Base-by-base conservation (phyloP, 306 rosid species). In the Cicer bijugum region DNA sequence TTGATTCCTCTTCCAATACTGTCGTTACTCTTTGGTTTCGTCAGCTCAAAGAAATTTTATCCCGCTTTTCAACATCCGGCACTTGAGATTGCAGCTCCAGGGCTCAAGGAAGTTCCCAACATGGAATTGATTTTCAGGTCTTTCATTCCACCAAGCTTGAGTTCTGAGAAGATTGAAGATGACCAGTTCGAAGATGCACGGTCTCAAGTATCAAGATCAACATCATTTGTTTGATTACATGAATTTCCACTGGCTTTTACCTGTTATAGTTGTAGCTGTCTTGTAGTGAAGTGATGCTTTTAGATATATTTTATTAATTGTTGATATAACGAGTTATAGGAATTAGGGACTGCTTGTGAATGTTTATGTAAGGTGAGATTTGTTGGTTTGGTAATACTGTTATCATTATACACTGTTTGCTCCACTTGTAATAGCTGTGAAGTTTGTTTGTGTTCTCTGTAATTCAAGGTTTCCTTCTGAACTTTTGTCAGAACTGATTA, bases 131-230 rank as follows among this genome's bases (percentile, higher is more conserved):
- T 95, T 40, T 91, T 75, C 67, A 86, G 86, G 79, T 64, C 96
- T 55, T 95, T 80, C 80, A 59, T 95, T 81, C 97, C 93, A 5
- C 86, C 72, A 39, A 87, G 99, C 84, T 84, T 95, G 92, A 84
- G 82, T 74, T 78, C 86, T 23, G 96, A 90, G 48, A 91, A 87
- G 85, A 37, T 63, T 3, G 97, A 90, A 0, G 92, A 86, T 33
- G 93, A 95, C 20, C 86, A 73, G 12, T 84, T 74, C 20, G 96
- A 90, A 74, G 97, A 95, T 74, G 97, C 96, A 10, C n/a, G 68
- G 74, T 87, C 96, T 35, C 88, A 86, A 10, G 90, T 78, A 64
- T 88, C 96, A 0, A 85, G 92, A 79, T 1, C 86, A 42, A 75
- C 78, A 10, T 84, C 94, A 11, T 35, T 56, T 66, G 95, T 82